Evolutionary conservation across 1,139 yeast species (phyloP), one percentile per base, ranked within the genome.

Genomic region (Yamadazyma sp.): DNA sequence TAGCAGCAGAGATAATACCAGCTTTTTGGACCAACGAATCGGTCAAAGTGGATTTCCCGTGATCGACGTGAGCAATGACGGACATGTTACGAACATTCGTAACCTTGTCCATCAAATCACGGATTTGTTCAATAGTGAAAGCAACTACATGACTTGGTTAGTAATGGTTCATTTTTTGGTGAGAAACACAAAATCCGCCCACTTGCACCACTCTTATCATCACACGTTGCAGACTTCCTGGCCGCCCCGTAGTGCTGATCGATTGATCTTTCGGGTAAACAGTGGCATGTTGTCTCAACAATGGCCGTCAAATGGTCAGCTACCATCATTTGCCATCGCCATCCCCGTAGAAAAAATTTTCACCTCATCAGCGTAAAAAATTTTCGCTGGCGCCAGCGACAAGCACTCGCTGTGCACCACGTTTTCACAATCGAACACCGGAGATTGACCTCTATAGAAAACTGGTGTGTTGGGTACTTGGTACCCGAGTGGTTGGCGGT

Each of bases 51-150:
- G 98, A 89, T 77, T 92, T 92, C 80, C 98, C 98, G 83, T 92
- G 98, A 83, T 92, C 98, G 86, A 92, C 98, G 87, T 92, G 98
- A 70, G 98, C 98, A 84, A 92, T 92, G 77, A 92, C 98, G 76
- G 98, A 92, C 95, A 92, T 92, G 95, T 92, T 92, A 83, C 98
- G 96, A 69, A 92, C 97, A 72, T 92, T 91, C 76, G 97, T 85
- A 81, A 89, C 96, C 79, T 84, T 87, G 95, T 92, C 98, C 98
- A 91, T 91, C 77, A 91, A 84, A 65, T 77, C 91, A 81, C 98
- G 95, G 87, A 91, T 91, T 80, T 91, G 97, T 77, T 85, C 86
- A 72, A 80, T 79, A 69, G 85, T 80, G 78, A 80, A 80, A 70
- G 83, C 82, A 75, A 81, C 86, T 79, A 61, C 6, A 48, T 17